phyloP scores from a whole-genome alignment of 1,284 basidiomycete genomes.

The Porogramme epimiltina region DNA sequence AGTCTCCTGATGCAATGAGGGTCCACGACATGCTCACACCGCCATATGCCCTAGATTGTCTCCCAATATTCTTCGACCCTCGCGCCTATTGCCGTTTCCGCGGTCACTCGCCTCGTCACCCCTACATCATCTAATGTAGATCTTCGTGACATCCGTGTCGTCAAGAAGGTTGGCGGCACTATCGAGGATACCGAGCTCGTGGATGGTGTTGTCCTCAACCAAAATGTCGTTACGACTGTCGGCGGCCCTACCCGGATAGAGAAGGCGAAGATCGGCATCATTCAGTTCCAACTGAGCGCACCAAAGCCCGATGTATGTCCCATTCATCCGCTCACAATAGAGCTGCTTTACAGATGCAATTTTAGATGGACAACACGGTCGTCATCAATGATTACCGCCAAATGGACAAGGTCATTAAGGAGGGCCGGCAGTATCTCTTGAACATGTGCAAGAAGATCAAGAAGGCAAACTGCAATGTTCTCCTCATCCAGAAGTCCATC shows the following conservation, averaged over 20 bases:
- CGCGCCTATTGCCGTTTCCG: slow-evolving; percentile 95
- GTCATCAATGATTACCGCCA: slow-evolving; percentile 99
- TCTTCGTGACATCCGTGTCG: slow-evolving; percentile 93
- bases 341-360: background rate
- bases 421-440: slow-evolving; percentile 96
- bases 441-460: slow-evolving; percentile 99
- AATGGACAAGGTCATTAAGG: slow-evolving; percentile 99
- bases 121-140: slow-evolving; percentile 93
- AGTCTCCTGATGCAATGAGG: too few relatives aligned
- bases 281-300: slow-evolving; percentile 97
- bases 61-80: slow-evolving; percentile 98
- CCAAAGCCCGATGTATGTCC: slow-evolving; percentile 93
- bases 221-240: slow-evolving; percentile 88
- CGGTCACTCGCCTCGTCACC: slow-evolving; percentile 90
- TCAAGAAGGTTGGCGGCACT: slow-evolving; percentile 98
- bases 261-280: slow-evolving; percentile 98
- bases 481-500: slow-evolving; percentile 99
- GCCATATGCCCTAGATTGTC: too few relatives aligned
- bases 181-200: slow-evolving; percentile 99
- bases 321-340: background rate
- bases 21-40: too few relatives aligned
- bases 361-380: slow-evolving; percentile 99
- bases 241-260: slow-evolving; percentile 96
- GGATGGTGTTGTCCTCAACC: slow-evolving; percentile 95
- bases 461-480: slow-evolving; percentile 98